These are phyloP conservation scores for Eucalyptus tenuipes DNA, from an alignment of 345 rosid species.

Conservation along the genomic window DNA sequence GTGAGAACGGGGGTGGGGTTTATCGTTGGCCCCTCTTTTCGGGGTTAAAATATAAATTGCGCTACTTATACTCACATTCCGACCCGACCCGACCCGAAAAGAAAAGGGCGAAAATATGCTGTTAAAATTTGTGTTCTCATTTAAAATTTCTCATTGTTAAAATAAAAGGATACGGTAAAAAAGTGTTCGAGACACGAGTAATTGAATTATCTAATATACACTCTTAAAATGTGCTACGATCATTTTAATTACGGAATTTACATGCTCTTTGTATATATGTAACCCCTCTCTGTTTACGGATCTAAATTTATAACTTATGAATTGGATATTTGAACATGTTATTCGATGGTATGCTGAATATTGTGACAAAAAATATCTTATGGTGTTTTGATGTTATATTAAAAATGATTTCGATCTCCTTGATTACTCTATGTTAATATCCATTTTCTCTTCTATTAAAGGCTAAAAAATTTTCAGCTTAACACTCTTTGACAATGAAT, in stretches of 20 bases:
- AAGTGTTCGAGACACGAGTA: background rate
- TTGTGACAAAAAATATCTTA: background rate
- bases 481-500: background rate
- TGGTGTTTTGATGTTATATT: background rate
- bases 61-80: background rate
- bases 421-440: background rate
- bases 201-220: background rate
- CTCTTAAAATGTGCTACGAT: rapidly evolving
- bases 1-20: background rate
- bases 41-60: background rate
- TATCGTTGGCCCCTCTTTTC: background rate
- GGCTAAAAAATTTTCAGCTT: background rate
- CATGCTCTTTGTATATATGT: rapidly evolving
- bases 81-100: background rate
- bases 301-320: background rate
- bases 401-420: too few species aligned
- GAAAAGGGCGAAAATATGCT: background rate
- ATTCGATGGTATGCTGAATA: background rate
- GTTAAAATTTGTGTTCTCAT: background rate
- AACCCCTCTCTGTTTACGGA: rapidly evolving
- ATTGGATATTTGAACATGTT: rapidly evolving
- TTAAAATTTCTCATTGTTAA: background rate
- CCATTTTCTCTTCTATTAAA: background rate
- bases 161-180: rapidly evolving
- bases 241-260: rapidly evolving